phyloP scores from a whole-genome alignment of 2,329 filamentous ascomycete species.

The Fusarium zealandicum region DNA sequence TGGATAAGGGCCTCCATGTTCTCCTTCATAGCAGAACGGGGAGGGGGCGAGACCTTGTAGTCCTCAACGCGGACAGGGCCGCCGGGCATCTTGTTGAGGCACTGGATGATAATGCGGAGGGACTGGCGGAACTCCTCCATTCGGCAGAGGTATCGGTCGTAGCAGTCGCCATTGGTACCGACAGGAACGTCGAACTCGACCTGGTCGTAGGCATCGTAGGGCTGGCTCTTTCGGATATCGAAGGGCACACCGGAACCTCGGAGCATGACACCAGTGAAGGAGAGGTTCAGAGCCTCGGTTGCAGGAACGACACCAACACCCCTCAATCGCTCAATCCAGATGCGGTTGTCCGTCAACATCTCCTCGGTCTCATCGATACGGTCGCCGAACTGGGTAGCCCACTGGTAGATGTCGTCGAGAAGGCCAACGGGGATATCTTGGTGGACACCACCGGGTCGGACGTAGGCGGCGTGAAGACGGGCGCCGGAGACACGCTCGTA shows the following conservation, averaged over 20 bases:
- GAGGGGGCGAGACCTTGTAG: slow-evolving; percentile 97
- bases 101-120: slow-evolving; percentile 97
- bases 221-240: slow-evolving; percentile 95
- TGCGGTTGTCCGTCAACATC: slow-evolving; percentile 98
- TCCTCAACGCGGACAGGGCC: slow-evolving; percentile 96
- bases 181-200: slow-evolving; percentile 99
- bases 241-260: slow-evolving; percentile 94
- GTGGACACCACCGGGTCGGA: slow-evolving; percentile 94
- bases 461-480: slow-evolving; percentile 95
- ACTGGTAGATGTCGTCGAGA: slow-evolving; percentile 98
- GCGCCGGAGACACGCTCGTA: slow-evolving; percentile 99
- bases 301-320: slow-evolving; percentile 91
- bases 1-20: slow-evolving; percentile 99
- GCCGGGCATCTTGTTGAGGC: slow-evolving; percentile 97
- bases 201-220: slow-evolving; percentile 96
- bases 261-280: slow-evolving; percentile 97
- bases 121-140: slow-evolving; percentile 99
- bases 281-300: slow-evolving; percentile 93
- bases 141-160: slow-evolving; percentile 97
- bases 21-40: slow-evolving; percentile 99
- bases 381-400: slow-evolving; percentile 98
- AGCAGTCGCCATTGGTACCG: slow-evolving; percentile 96
- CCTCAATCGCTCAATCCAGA: slow-evolving; percentile 95
- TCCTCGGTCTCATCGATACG: slow-evolving; percentile 99
- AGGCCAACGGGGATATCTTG: slow-evolving; percentile 94